Evolutionary conservation across 164 flowering plant species (phyloP), one percentile per base, ranked within the genome.

Genomic region (Cinnamomum micranthum): DNA sequence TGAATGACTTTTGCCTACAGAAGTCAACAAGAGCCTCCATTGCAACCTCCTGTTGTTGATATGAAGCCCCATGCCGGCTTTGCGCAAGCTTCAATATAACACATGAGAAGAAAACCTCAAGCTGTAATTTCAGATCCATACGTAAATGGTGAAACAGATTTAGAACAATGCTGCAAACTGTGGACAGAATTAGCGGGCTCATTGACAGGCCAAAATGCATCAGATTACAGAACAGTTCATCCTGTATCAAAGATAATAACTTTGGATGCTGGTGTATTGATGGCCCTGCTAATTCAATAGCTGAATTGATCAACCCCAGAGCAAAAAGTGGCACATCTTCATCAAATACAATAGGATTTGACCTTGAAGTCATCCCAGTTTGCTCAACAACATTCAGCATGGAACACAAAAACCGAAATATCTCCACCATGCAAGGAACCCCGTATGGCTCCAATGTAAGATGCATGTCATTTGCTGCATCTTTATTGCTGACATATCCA

Each of bases 21-120:
- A 84, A 82, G 71, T 84, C 86, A 28, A 84, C 86, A 63, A 84
- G 82, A 72, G 86, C 83, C 72, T 84, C 86, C 86, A 84, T 84
- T 2, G 73, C 79, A 55, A 84, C 86, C 74, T 84, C 86, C 74
- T 84, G 86, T 76, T 81, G 86, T 17, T 84, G 84, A 70, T 77
- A 82, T 27, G 83, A 80, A 73, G 84, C 81, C 33, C 84, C 84
- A 71, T 76, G 71, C 75, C 80, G 80, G 76, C 78, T 76, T 78
- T 80, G 83, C 51, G 83, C 81, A 63, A 84, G 83, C 77, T 84
- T 81, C 78, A 84, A 73, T 25, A 84, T 71, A 69, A 82, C 80
- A 74, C 83, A 84, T 19, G 84, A 80, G 35, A 84, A 80, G 83
- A 84, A 84, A 70, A 84, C 84, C 77, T 84, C 86, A 14, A 84